phyloP scores from a whole-genome alignment of 176 grass and related monocot genomes.

The Poa pratensis region DNA sequence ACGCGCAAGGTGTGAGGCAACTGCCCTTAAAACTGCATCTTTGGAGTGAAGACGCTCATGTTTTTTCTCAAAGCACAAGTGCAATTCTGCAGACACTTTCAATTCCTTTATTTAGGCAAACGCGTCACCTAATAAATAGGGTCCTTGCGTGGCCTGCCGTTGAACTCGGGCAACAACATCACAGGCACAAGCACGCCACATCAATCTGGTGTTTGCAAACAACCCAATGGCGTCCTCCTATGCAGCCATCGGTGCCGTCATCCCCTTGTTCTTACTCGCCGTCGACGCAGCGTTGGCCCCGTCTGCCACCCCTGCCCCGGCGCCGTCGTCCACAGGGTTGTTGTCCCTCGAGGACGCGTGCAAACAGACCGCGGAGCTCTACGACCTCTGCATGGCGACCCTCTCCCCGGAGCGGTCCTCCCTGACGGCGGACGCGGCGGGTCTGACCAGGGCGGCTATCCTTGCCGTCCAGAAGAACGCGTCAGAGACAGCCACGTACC shows the following conservation, averaged over 20 bases:
- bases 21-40: slow-evolving; percentile 27
- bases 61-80: neutral
- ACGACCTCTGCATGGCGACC: slow-evolving; percentile 57
- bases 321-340: slow-evolving; percentile 10
- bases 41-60: neutral
- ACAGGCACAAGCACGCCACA: neutral
- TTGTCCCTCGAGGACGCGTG: slow-evolving; percentile 54
- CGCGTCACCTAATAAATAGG: neutral
- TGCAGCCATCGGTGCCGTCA: slow-evolving; percentile 28
- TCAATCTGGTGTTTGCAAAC: neutral
- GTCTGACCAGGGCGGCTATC: slow-evolving; percentile 53
- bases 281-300: neutral
- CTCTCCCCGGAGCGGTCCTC: slow-evolving; percentile 51
- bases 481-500: slow-evolving; percentile 48
- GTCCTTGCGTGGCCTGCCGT: slow-evolving; percentile 17
- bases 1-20: neutral
- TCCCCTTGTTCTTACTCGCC: slow-evolving; percentile 49
- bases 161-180: slow-evolving; percentile 15
- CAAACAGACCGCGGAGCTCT: slow-evolving; percentile 52
- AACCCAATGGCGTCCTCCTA: slow-evolving; percentile 24
- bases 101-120: slow-evolving; percentile 46
- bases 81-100: neutral
- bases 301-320: neutral
- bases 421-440: slow-evolving; percentile 35
- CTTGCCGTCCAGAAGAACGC: slow-evolving; percentile 55